phyloP scores from a whole-genome alignment of 345 rosid genomes.

The Abelmoschus esculentus region DNA sequence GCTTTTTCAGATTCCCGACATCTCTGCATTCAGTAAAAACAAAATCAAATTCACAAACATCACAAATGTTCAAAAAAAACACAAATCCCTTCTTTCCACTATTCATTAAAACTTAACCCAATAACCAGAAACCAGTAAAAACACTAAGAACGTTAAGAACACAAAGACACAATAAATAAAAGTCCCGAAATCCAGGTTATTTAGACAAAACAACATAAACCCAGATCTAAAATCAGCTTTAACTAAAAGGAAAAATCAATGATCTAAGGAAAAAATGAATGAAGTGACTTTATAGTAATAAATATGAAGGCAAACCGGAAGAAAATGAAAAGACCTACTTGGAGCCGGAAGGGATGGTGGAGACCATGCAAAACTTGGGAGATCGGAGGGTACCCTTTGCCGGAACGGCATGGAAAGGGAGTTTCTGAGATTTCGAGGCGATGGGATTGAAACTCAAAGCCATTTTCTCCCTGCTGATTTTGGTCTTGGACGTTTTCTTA shows the following conservation, averaged over 20 bases:
- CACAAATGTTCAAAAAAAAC: neutral
- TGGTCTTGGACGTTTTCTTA: neutral
- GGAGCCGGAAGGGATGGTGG: slow-evolving; percentile 54
- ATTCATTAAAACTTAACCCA: no score
- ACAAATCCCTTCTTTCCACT: neutral
- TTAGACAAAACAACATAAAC: slow-evolving; percentile 9
- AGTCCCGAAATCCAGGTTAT: no score
- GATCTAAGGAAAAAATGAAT: neutral
- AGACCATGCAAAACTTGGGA: slow-evolving; percentile 63
- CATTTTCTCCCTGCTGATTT: neutral
- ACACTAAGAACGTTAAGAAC: neutral
- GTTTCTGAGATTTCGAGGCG: slow-evolving; percentile 39
- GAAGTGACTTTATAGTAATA: no score
- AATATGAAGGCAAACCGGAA: no score
- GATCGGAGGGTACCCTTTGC: slow-evolving; percentile 58
- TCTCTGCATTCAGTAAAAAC: slow-evolving; percentile 39
- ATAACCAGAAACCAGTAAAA: neutral
- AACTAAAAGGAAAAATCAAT: slow-evolving; percentile 11
- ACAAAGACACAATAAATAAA: neutral
- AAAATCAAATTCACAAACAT: neutral
- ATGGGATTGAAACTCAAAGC: slow-evolving; percentile 21
- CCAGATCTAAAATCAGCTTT: slow-evolving; percentile 22
- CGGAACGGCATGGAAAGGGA: slow-evolving; percentile 49
- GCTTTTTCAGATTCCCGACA: slow-evolving; percentile 60
- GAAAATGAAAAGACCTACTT: slow-evolving; percentile 30